phyloP scores from a whole-genome alignment of 179 eudicot genomes.

The Pouteria campechiana region DNA sequence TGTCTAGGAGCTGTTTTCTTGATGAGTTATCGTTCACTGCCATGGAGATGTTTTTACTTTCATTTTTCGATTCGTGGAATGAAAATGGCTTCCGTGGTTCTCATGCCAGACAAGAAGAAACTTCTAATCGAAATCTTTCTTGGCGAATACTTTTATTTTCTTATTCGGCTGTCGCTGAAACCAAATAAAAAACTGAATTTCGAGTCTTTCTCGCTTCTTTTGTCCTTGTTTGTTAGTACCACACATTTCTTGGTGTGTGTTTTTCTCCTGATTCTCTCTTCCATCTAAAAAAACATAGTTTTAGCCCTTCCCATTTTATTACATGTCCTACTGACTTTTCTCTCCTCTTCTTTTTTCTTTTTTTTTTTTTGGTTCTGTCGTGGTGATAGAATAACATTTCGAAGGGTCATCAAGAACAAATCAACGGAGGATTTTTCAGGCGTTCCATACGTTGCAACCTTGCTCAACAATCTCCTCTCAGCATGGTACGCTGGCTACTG shows the following conservation, averaged over 20 bases:
- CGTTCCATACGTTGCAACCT: slow-evolving; percentile 71
- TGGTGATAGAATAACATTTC: slow-evolving; percentile 58
- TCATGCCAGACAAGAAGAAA: too few species aligned
- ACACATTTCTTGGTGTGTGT: neutral
- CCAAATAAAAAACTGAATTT: too few species aligned
- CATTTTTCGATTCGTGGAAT: too few species aligned
- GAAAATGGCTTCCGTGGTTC: too few species aligned
- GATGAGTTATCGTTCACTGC: too few species aligned
- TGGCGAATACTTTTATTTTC: too few species aligned
- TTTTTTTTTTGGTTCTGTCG: slow-evolving; percentile 1
- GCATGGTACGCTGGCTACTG: slow-evolving; percentile 57
- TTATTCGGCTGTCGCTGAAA: too few species aligned
- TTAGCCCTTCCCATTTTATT: neutral
- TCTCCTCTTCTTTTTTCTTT: neutral
- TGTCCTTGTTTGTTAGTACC: neutral
- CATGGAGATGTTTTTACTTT: too few species aligned
- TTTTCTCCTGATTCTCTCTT: neutral
- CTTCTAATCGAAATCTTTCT: too few species aligned
- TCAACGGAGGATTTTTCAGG: slow-evolving; percentile 83
- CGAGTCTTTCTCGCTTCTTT: neutral
- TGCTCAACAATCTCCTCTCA: slow-evolving; percentile 83
- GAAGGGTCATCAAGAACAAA: slow-evolving; percentile 55
- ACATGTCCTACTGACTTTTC: neutral
- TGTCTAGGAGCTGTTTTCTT: too few species aligned
- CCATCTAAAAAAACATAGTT: neutral